These are phyloP conservation scores for Tilletia indica DNA, from an alignment of 1,284 basidiomycete species.

Conservation along the genomic window DNA sequence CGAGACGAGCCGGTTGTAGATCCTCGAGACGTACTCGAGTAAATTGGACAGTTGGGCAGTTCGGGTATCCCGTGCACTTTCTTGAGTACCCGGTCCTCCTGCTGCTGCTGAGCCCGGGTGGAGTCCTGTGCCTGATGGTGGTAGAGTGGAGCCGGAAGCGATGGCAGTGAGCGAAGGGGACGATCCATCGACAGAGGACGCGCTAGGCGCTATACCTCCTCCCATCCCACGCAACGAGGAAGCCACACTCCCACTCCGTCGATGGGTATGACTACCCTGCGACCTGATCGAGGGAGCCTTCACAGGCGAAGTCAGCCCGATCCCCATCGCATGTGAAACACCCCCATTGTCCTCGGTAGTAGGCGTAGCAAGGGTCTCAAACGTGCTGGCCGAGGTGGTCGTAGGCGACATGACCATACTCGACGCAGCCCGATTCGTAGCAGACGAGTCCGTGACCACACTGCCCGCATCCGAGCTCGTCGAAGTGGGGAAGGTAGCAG, in stretches of 20 bases:
- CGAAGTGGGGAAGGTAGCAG: not conserved
- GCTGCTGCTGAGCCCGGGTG: too few relatives aligned
- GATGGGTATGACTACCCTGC: not conserved
- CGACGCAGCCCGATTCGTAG: too few relatives aligned
- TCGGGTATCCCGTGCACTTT: slow-evolving; percentile 33
- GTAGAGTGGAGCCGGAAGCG: too few relatives aligned
- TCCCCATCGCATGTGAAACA: not conserved
- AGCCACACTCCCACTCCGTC: slow-evolving; percentile 13
- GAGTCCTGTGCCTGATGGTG: not conserved
- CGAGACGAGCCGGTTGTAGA: slow-evolving; percentile 71
- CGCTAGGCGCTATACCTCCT: too few relatives aligned
- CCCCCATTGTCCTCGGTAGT: not conserved
- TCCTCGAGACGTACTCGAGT: slow-evolving; percentile 69
- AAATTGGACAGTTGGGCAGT: slow-evolving; percentile 62
- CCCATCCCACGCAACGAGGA: not conserved
- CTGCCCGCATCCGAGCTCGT: not conserved
- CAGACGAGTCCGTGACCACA: not conserved
- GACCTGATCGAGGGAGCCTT: not conserved
- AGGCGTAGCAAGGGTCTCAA: slow-evolving; percentile 3
- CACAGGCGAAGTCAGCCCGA: not conserved
- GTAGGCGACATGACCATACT: slow-evolving; percentile 15
- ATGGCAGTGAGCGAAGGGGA: too few relatives aligned
- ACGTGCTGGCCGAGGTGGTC: slow-evolving; percentile 17
- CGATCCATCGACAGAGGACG: too few relatives aligned
- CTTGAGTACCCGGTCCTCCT: not conserved